These are phyloP conservation scores for Mimosa bimucronata DNA, from an alignment of 306 rosid genomes.

Conservation along the genomic window DNA sequence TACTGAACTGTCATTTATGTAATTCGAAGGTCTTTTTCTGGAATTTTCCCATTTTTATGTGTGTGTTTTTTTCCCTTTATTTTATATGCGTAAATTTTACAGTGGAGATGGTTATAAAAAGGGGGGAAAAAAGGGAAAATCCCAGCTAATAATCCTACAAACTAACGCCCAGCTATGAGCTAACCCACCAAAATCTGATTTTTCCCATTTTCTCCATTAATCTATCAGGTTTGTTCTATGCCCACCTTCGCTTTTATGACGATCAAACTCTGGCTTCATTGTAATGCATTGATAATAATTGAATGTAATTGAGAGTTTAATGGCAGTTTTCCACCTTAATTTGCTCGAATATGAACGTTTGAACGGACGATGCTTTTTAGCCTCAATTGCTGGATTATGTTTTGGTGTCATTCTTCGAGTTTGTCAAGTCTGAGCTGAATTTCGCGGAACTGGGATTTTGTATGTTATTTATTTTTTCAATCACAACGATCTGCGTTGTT, in stretches of 20 bases:
- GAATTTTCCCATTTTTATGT: too few species aligned
- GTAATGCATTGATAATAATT: background rate
- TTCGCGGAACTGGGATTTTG: too few species aligned
- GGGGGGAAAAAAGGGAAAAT: background rate
- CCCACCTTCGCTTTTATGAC: slow-evolving; percentile 4
- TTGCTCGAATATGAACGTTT: background rate
- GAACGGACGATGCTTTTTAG: background rate
- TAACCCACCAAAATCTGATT: slow-evolving; percentile 44
- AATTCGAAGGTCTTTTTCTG: too few species aligned
- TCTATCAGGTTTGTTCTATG: slow-evolving; percentile 31
- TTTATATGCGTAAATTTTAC: background rate
- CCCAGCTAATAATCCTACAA: background rate
- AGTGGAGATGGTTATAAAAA: background rate
- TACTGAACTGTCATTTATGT: too few species aligned
- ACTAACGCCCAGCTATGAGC: background rate
- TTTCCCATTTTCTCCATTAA: background rate
- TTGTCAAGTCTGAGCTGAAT: slow-evolving; percentile 6
- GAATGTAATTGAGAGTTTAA: background rate
- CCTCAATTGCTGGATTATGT: too few species aligned
- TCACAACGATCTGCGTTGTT: background rate
- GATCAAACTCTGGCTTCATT: background rate
- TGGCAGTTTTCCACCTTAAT: background rate
- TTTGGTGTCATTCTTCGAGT: slow-evolving; percentile 1
- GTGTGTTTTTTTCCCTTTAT: too few species aligned
- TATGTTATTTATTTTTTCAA: background rate